A percentile compares a stretch with the other conserved stretches of the same genome.
Evolutionary conservation across 1,284 basidiomycete genomes (phyloP).

Genomic region (Peniophora sp.): DNA sequence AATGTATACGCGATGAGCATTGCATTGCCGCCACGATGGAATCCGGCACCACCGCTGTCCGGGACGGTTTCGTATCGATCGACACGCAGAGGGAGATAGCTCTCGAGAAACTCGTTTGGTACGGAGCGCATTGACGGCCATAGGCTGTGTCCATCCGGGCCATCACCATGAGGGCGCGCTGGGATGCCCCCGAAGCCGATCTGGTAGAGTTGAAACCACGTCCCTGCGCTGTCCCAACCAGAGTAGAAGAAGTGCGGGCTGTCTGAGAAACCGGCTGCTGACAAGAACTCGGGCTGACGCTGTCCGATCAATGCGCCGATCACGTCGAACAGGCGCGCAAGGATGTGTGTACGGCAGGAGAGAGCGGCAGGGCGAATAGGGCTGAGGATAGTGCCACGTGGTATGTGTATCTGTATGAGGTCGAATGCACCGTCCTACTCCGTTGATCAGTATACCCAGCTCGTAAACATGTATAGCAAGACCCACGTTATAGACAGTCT

Average conservation of each 20-base stretch:
- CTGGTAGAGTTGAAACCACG: conserved; percentile 23
- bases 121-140: conserved; percentile 25
- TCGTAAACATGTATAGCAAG: conserved; percentile 19
- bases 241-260: conserved; percentile 24
- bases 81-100: conserved; percentile 20
- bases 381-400: conserved; percentile 20
- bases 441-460: conserved; percentile 17
- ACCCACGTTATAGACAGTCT: conserved; percentile 14
- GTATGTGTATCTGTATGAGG: conserved; percentile 23
- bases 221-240: conserved; percentile 19
- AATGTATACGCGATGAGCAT: conserved; percentile 23
- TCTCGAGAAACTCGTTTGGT: conserved; percentile 20
- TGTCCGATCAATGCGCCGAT: conserved; percentile 20
- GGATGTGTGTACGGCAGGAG: conserved; percentile 21
- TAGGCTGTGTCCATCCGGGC: conserved; percentile 20
- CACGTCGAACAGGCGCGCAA: conserved; percentile 19
- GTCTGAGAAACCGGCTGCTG: conserved; percentile 22
- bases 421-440: conserved; percentile 22
- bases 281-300: conserved; percentile 21
- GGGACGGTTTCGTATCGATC: conserved; percentile 21
- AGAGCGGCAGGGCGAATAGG: conserved; percentile 23
- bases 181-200: conserved; percentile 21
- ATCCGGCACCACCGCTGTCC: conserved; percentile 21
- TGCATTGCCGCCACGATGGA: conserved; percentile 22
- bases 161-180: conserved; percentile 15